phyloP scores from a whole-genome alignment of 805 yeast genomes.

The Schwanniomyces sp. region DNA sequence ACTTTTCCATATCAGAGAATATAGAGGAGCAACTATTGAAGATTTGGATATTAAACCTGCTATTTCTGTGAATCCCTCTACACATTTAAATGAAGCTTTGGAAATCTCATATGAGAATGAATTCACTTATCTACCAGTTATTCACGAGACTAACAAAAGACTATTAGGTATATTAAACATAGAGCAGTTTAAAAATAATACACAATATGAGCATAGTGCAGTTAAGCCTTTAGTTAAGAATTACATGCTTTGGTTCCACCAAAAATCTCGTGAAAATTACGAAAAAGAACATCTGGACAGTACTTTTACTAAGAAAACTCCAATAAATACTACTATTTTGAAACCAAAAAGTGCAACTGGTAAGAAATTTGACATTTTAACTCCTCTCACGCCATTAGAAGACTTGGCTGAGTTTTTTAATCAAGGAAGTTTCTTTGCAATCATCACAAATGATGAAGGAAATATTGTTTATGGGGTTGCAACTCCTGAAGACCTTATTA shows the following conservation, averaged over 20 bases:
- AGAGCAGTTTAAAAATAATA: conserved; percentile 37
- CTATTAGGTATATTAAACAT: conserved; percentile 51
- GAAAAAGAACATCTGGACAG: conserved; percentile 17
- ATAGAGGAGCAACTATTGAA: conserved; percentile 56
- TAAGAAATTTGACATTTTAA: conserved; percentile 42
- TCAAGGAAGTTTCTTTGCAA: conserved; percentile 52
- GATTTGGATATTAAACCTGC: conserved; percentile 62
- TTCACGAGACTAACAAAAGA: conserved; percentile 44
- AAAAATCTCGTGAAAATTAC: conserved; percentile 32
- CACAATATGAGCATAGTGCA: conserved; percentile 19
- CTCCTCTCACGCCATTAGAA: conserved; percentile 57
- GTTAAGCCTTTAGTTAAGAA: conserved; percentile 27
- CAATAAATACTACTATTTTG: conserved; percentile 31
- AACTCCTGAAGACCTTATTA: conserved; percentile 47
- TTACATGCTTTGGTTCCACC: conserved; percentile 46
- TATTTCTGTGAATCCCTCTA: conserved; percentile 49
- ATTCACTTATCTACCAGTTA: conserved; percentile 55
- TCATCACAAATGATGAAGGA: conserved; percentile 53
- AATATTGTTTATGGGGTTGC: conserved; percentile 60
- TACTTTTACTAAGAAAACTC: conserved; percentile 8
- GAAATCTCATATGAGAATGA: conserved; percentile 57
- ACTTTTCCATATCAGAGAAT: conserved; percentile 34
- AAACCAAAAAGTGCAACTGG: conserved; percentile 29
- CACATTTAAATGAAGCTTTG: conserved; percentile 48
- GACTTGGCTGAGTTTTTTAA: conserved; percentile 51